Base-by-base conservation (phyloP, 495 filamentous ascomycete species). In the Daldinia loculata region DNA sequence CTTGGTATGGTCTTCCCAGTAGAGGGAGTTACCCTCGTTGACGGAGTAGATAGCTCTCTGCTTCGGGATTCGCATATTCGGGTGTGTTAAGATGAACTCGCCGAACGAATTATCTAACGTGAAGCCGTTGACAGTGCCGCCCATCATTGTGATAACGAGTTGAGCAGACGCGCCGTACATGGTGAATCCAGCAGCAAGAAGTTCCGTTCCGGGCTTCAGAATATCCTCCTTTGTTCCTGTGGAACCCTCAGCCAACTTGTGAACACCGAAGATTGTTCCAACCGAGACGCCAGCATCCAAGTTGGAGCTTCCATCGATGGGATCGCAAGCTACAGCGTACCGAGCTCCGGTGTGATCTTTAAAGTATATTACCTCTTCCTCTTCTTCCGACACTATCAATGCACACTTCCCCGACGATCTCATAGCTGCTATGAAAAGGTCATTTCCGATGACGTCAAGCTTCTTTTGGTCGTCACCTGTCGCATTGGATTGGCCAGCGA, bases 401-500 rank as follows among this genome's bases (percentile, higher is more conserved):
- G 92, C 89, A 76, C 92, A 93, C 80, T 95, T 94, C 68, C 93
- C 95, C 32, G 91, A 96, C 32, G 90, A 94, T 56, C 87, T 87
- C 95, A 99, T 98, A 58, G 94, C 90, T 45, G 92, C 89, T 75
- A 98, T 91, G 84, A 99, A 98, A 70, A 99, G 86, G 75, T 99
- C 95, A 81, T 99, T 98, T 77, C 94, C 93, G 77, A 99, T 98
- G 36, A 99, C 95, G 79, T 99, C 95, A 39, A 99, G 92, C 83
- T 98, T 99, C 89, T 99, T 98, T 79, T 99, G 95, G 78, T 98
- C 96, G 80, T 99, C 95, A 43, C 95, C 95, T 3, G 95, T 98
- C 26, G 87, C 92, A 82, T 99, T 99, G 67, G 94, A 92, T 67
- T 94, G 96, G 32, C 95, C 95, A 38, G 95, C 95, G 26, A 99